A percentile compares a stretch with the other conserved stretches of the same genome.
Conservation (phyloP, 441 rosid genomes). For the Populus hybrid region DNA sequence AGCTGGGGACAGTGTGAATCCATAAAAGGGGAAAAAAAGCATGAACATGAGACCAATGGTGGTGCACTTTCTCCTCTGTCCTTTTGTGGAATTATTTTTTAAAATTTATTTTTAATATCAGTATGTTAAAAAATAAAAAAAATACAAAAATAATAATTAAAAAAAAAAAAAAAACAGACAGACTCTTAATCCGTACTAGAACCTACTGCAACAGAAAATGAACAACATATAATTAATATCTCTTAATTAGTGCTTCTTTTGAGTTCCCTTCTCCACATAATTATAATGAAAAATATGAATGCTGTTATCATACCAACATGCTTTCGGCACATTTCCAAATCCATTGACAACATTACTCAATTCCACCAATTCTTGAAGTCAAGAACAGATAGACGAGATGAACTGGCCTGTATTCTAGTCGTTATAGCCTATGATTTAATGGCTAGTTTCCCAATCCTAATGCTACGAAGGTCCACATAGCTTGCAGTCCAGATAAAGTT, state of each 20-base stretch:
- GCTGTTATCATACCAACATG: neutral
- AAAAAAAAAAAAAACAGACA: too few species aligned
- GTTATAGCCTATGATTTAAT: neutral
- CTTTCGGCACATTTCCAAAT: neutral
- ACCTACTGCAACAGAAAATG: neutral
- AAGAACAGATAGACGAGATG: neutral
- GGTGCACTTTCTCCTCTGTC: too few species aligned
- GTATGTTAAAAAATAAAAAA: fast-evolving
- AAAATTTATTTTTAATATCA: too few species aligned
- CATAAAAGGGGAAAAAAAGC: too few species aligned
- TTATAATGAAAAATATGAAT: neutral
- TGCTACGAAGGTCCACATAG: neutral
- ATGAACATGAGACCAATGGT: too few species aligned
- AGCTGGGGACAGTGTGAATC: too few species aligned
- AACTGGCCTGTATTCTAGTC: neutral
- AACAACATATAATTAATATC: neutral
- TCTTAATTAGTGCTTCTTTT: neutral
- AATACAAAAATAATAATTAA: too few species aligned
- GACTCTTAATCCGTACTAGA: fast-evolving
- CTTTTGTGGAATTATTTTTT: too few species aligned
- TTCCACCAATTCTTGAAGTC: neutral
- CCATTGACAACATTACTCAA: neutral
- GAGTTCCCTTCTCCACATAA: neutral
- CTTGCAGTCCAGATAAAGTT: neutral
- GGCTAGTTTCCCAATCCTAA: neutral